Conservation (phyloP, 2,329 filamentous ascomycete species). For the Teratosphaeria pseudoeucalypti region DNA sequence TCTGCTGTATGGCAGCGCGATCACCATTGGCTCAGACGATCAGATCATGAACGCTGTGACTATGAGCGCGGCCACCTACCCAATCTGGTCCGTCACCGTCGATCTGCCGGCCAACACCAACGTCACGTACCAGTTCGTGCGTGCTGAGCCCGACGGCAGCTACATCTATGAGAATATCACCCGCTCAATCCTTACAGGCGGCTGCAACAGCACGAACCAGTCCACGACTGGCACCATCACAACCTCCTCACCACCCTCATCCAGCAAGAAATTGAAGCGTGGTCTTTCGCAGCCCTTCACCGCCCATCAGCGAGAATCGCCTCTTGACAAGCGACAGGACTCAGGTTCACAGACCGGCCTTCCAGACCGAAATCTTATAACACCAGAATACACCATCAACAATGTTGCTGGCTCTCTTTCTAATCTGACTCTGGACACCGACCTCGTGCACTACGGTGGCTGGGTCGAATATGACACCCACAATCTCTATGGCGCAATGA, state of each 20-base stretch:
- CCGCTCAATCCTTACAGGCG: constrained; percentile 23
- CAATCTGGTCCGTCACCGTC: constrained; percentile 24
- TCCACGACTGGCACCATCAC: constrained; percentile 21
- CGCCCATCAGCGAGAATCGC: neutral
- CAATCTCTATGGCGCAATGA: constrained; percentile 67
- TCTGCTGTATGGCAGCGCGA: constrained; percentile 21
- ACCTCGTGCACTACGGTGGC: constrained; percentile 58
- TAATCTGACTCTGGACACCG: constrained; percentile 47
- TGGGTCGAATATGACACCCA: constrained; percentile 64
- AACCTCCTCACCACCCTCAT: constrained; percentile 17
- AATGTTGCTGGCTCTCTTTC: constrained; percentile 44
- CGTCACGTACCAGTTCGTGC: constrained; percentile 24
- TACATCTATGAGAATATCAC: constrained; percentile 24
- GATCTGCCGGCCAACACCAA: constrained; percentile 23
- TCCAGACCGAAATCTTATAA: constrained; percentile 52
- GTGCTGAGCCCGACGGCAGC: constrained; percentile 21
- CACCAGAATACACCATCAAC: constrained; percentile 54
- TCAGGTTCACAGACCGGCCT: constrained; percentile 38
- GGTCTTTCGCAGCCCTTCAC: neutral
- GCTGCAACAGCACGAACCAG: constrained; percentile 17
- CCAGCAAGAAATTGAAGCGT: constrained; percentile 16
- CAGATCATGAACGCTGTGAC: constrained; percentile 19
- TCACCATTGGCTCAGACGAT: constrained; percentile 20
- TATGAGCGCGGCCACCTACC: constrained; percentile 22
- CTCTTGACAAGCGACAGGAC: constrained; percentile 8